Evolutionary conservation across 257 asterid species (phyloP).

Genomic region (Vinca minor): DNA sequence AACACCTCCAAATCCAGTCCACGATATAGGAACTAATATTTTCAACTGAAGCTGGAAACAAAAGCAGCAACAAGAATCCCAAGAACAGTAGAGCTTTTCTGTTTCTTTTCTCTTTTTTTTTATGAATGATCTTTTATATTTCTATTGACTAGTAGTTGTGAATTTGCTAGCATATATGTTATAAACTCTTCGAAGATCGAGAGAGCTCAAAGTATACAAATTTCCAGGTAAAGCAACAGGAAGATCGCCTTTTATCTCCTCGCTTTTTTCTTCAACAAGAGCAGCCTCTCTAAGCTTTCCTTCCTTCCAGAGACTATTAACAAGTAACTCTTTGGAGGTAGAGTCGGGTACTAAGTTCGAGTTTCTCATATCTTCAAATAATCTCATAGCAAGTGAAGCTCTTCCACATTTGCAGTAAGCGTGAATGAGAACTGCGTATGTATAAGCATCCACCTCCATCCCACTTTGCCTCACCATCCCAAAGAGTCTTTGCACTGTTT

Average conservation of each 20-base stretch:
- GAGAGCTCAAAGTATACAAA: conserved; percentile 53
- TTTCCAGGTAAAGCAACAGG: conserved; percentile 70
- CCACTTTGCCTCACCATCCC: conserved; percentile 72
- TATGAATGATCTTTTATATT: too few species aligned
- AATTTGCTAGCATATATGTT: conserved; percentile 48
- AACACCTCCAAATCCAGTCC: too few species aligned
- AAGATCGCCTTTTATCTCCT: conserved; percentile 33
- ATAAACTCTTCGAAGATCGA: conserved; percentile 50
- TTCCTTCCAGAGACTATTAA: conserved; percentile 87
- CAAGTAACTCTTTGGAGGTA: conserved; percentile 57
- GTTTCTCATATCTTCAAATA: conserved; percentile 73
- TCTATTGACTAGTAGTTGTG: not conserved
- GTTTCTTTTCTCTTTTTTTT: too few species aligned
- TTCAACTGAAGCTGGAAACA: not conserved
- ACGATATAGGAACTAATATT: too few species aligned
- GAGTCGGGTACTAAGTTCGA: conserved; percentile 46
- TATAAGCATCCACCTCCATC: conserved; percentile 72
- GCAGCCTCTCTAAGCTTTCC: conserved; percentile 92
- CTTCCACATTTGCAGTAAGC: conserved; percentile 85
- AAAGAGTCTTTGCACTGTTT: conserved; percentile 69
- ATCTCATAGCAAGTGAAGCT: conserved; percentile 75
- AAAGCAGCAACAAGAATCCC: not conserved
- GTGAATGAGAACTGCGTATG: conserved; percentile 72
- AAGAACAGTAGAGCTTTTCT: not conserved
- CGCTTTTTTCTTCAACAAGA: conserved; percentile 66